phyloP scores from a whole-genome alignment of 2,329 filamentous ascomycete species.

The Capronia americana region DNA sequence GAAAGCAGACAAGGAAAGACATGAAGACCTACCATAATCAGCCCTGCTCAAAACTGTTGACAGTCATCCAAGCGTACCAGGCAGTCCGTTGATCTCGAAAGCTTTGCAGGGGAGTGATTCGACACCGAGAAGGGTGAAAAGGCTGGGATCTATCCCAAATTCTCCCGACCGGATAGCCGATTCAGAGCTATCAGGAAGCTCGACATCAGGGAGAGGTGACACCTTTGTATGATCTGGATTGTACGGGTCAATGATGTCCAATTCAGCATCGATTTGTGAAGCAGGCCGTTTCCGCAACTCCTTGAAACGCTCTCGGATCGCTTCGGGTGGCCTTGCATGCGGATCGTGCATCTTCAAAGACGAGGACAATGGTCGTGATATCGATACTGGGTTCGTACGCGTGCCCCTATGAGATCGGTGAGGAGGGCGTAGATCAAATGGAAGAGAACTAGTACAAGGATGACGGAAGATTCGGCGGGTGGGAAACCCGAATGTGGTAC shows the following conservation, averaged over 20 bases:
- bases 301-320: constrained; percentile 77
- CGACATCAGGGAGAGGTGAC: neutral
- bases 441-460: too few species aligned
- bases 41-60: constrained; percentile 3
- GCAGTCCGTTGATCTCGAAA: constrained; percentile 70
- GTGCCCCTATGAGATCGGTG: neutral
- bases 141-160: neutral
- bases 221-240: constrained; percentile 42
- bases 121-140: neutral
- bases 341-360: constrained; percentile 60
- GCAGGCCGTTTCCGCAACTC: constrained; percentile 63
- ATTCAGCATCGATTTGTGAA: constrained; percentile 47
- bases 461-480: neutral
- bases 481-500: neutral
- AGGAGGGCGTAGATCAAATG: neutral
- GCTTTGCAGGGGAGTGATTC: neutral
- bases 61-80: constrained; percentile 61
- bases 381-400: neutral
- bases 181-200: neutral
- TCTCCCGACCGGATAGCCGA: neutral
- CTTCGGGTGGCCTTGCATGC: constrained; percentile 75
- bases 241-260: constrained; percentile 63
- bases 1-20: constrained; percentile 79
- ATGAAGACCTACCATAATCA: constrained; percentile 69
- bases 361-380: neutral